Conservation (phyloP, 2,329 filamentous ascomycete genomes). For the Calonectria honghensis region DNA sequence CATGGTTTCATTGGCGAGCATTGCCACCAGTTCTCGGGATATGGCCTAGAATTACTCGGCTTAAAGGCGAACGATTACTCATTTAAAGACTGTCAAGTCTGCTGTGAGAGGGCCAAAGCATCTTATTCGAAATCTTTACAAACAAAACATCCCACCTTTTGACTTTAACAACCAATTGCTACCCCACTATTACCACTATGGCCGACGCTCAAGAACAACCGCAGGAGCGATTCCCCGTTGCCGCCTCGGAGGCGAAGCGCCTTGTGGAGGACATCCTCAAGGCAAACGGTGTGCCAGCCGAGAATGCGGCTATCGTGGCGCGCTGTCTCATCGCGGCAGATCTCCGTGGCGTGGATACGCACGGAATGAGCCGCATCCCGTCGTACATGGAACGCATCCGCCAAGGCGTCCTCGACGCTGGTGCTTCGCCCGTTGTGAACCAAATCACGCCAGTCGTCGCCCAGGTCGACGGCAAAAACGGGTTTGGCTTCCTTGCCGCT, state of each 20-base stretch:
- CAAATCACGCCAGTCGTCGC: conserved; percentile 83
- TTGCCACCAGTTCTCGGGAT: conserved; percentile 8
- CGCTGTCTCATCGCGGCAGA: conserved; percentile 83
- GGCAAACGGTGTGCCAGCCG: conserved; percentile 75
- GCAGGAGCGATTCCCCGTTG: conserved; percentile 57
- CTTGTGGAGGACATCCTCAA: conserved; percentile 74
- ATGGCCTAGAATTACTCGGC: background rate
- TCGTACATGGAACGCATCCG: conserved; percentile 85
- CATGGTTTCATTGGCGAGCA: background rate
- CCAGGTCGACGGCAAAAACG: conserved; percentile 80
- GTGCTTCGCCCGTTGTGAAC: conserved; percentile 73
- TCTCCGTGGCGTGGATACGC: conserved; percentile 86
- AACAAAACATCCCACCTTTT: background rate
- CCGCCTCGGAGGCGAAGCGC: conserved; percentile 62
- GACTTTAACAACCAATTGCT: background rate
- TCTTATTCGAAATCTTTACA: background rate
- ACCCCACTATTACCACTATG: conserved; percentile 40
- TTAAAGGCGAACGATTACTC: background rate
- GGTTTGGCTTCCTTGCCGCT: conserved; percentile 85
- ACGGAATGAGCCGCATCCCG: conserved; percentile 85
- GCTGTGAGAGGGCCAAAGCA: background rate
- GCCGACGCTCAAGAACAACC: conserved; percentile 39
- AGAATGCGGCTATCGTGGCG: conserved; percentile 79
- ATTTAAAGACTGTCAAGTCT: background rate
- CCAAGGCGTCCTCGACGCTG: conserved; percentile 79